Conservation (phyloP, 2,329 filamentous ascomycete species). For the Stachybotrys chlorohalonatus region DNA sequence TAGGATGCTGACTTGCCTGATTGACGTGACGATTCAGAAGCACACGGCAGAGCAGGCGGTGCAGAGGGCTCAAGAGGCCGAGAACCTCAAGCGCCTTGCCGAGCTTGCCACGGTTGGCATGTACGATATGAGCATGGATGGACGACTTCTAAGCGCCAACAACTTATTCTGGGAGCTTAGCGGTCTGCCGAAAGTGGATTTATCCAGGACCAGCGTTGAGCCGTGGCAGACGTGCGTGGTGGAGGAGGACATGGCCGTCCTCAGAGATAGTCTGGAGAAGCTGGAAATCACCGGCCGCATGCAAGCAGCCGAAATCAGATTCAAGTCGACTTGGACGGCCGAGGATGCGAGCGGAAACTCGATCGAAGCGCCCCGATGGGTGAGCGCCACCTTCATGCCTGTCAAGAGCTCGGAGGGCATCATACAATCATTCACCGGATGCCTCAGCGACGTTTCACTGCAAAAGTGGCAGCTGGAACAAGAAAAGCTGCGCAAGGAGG, state of each 20-base stretch:
- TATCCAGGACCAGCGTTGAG: constrained; percentile 24
- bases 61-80: constrained; percentile 39
- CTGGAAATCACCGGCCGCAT: constrained; percentile 30
- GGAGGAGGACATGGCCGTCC: constrained; percentile 31
- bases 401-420: constrained; percentile 35
- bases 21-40: constrained; percentile 42
- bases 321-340: constrained; percentile 36
- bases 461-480: constrained; percentile 43
- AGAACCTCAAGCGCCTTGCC: constrained; percentile 44
- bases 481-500: constrained; percentile 40
- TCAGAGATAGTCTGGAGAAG: constrained; percentile 29
- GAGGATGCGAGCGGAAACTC: constrained; percentile 34
- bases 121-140: constrained; percentile 44
- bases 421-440: constrained; percentile 38
- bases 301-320: constrained; percentile 38
- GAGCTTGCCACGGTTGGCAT: constrained; percentile 46
- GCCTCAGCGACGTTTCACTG: constrained; percentile 37
- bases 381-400: constrained; percentile 41
- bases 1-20: constrained; percentile 39
- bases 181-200: constrained; percentile 35
- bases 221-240: constrained; percentile 36
- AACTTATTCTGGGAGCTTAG: constrained; percentile 45
- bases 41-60: constrained; percentile 38
- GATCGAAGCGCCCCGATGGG: constrained; percentile 36
- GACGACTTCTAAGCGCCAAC: constrained; percentile 40